Base-by-base conservation (phyloP, 2,329 filamentous ascomycete species). In the Apiospora koreana region DNA sequence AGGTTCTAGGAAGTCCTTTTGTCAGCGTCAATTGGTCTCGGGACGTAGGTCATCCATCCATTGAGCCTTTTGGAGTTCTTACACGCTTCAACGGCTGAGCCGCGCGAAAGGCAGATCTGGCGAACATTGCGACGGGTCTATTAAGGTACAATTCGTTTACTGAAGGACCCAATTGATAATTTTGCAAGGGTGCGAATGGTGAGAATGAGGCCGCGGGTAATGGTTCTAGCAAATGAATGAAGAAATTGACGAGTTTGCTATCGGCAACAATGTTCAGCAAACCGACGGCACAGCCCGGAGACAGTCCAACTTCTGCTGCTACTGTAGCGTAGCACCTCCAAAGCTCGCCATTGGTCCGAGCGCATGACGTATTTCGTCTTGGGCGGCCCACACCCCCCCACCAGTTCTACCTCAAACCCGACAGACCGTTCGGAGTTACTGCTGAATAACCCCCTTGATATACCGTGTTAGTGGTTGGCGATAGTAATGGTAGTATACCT, bases 61-160 rank as follows among this genome's bases (percentile, higher is more conserved):
- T 68, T 70, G 64, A 69, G 69, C 69, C 69, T 69, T 65, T 38
- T 62, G 31, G 41, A 12, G 14, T 42, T 80, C 86, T 79, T 82
- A 90, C 88, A 79, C 86, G 86, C 78, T 84, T 87, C 73, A 89
- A 76, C 73, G 88, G 87, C 79, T 87, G 86, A 65, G 85, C 84
- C 72, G 83, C 83, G 77, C 86, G 84, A 76, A 89, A 84, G 72
- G 83, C 80, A 74, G 86, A 83, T 83, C 88, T 85, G 72, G 87
- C 84, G 75, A 90, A 88, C 88, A 91, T 91, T 71, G 76, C 86
- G 77, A 48, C 16, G 58, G 58, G 31, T 46, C 28, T 68, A 23
- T 12, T 10, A 8, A 28, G 65, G 42, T 21, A 31, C 38, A 31
- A 35, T n/a, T 35, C 25, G 65, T n/a, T 62, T 62, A 23, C 54